Evolutionary conservation across 768 basidiomycete genomes (phyloP), one percentile per base, ranked within the genome.

Genomic region (Tylopilus subfusipes): DNA sequence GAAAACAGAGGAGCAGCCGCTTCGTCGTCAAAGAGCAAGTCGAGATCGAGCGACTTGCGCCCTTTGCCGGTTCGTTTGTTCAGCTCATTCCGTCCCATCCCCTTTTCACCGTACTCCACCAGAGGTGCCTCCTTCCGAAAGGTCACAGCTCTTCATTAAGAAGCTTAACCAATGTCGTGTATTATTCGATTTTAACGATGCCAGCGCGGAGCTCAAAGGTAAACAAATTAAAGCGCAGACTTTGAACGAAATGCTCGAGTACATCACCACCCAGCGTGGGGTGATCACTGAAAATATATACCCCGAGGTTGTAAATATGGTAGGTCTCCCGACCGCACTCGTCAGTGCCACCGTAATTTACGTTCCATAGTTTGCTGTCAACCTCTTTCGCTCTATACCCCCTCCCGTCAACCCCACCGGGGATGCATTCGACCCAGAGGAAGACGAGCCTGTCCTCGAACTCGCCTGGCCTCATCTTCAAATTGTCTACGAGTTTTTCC

Each of bases 401-500:
- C 97, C 97, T 64, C 97, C 95, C 42, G 96, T 98, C 54, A 99
- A 99, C 67, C 97, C 97, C 6, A 90, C 86, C 13, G 97, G 97
- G 50, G 97, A 99, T 71, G 97, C 96, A 2, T 99, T 97, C 68
- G 97, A 99, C 69, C 97, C 97, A 21, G 97, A 99, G 73, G 97
- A 99, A 75, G 97, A 99, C 64, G 97, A 99, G 60, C 97, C 97
- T 8, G 97, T 99, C 3, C 82, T 99, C 55, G 97, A 99, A 70
- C 88, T 98, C 53, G 97, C 97, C 25, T 99, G 97, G 97, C 97
- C 97, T 38, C 97, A 99, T 72, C 82, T 99, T 53, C 95, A 99
- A 72, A 95, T 99, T 61, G 97, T 99, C 49, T 99, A 99, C 76
- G 97, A 99, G 73, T 98, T 99, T 74, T 99, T 99, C 83, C 86